Percentiles rank a stretch among this genome's conserved stretches.
These are phyloP conservation scores for Microcyclosporella mali DNA, from an alignment of 2,329 filamentous ascomycete species.

Conservation along the genomic window DNA sequence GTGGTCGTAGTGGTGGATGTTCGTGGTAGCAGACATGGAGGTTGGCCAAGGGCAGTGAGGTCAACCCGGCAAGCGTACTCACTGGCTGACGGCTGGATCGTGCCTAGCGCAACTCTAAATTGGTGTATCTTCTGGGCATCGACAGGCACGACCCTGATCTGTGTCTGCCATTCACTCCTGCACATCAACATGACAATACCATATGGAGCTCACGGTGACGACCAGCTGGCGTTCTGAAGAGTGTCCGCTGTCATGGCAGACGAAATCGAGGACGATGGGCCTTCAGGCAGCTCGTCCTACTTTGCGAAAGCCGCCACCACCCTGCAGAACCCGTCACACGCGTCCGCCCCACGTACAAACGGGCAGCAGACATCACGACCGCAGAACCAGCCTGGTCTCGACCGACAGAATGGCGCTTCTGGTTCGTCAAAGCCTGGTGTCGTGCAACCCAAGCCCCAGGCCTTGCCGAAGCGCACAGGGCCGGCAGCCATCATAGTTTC, in stretches of 20 bases:
- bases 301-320: constrained; percentile 17
- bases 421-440: constrained; percentile 21
- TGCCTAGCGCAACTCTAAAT: too few relatives aligned
- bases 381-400: constrained; percentile 13
- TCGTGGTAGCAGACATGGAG: not conserved
- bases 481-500: constrained; percentile 84
- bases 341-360: constrained; percentile 4
- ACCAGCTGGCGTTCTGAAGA: not conserved
- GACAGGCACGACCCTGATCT: too few relatives aligned
- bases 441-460: constrained; percentile 76
- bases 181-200: too few relatives aligned
- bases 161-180: not conserved
- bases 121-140: not conserved
- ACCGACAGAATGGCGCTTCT: constrained; percentile 18
- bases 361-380: constrained; percentile 8
- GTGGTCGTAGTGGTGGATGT: not conserved
- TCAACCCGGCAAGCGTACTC: not conserved
- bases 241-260: constrained; percentile 18
- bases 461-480: constrained; percentile 59
- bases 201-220: not conserved
- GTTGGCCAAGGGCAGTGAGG: not conserved
- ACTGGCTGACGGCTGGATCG: not conserved
- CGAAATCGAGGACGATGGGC: constrained; percentile 22
- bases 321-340: constrained; percentile 13
- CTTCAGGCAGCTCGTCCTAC: constrained; percentile 7